phyloP scores from a whole-genome alignment of 805 yeast species.

The Pichia thaimueangensis region DNA sequence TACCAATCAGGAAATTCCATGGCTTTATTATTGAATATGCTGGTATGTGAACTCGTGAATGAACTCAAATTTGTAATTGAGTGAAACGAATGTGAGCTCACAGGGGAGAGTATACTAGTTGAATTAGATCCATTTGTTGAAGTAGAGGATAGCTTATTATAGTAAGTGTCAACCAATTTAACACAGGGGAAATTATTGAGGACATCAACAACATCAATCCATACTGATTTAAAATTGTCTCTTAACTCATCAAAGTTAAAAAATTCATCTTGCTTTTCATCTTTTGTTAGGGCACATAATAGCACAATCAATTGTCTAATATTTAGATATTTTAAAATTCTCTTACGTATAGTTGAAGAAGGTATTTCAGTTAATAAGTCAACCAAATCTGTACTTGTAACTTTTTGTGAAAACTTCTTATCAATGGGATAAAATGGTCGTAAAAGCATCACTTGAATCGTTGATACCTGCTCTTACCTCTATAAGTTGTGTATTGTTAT shows the following conservation, averaged over 20 bases:
- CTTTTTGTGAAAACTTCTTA: not conserved
- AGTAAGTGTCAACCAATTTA: conserved; percentile 9
- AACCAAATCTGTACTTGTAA: not conserved
- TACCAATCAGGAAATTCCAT: not conserved
- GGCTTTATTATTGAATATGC: no score
- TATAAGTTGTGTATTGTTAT: no score
- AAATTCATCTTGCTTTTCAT: conserved; percentile 7
- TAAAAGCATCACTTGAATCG: conserved; percentile 4
- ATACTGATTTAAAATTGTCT: not conserved
- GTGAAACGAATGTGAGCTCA: no score
- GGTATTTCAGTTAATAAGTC: conserved; percentile 1
- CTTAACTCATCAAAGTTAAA: not conserved
- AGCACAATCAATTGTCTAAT: conserved; percentile 8
- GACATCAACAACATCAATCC: conserved; percentile 7
- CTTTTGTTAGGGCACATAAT: conserved; percentile 6
- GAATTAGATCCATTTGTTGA: not conserved
- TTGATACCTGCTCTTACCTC: no score
- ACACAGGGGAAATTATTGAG: conserved; percentile 8
- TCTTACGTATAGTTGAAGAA: not conserved
- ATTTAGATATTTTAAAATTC: conserved; percentile 2
- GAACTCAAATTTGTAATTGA: no score
- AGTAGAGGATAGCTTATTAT: not conserved
- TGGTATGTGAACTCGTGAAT: no score
- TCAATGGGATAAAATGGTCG: conserved; percentile 7
- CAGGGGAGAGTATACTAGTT: no score